Percentiles rank a stretch among this genome's conserved stretches.
Conservation (phyloP, 1,284 basidiomycete genomes). For the Austroboletus olivaceoglutinosus region DNA sequence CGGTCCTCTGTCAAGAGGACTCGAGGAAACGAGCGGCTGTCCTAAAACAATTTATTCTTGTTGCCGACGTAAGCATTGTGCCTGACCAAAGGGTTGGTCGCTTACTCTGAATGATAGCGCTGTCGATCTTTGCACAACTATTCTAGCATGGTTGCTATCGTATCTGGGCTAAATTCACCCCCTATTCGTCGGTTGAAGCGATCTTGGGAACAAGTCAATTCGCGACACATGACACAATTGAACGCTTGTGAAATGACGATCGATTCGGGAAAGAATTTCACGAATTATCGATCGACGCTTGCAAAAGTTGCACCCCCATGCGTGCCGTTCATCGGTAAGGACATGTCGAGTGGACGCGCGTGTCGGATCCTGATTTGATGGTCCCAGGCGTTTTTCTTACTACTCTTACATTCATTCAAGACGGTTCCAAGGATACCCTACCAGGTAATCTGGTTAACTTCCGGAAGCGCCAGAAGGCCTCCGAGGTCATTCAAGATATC, state of each 20-base stretch:
- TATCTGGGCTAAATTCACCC: slow-evolving; percentile 93
- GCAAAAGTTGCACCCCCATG: slow-evolving; percentile 89
- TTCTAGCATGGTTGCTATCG: slow-evolving; percentile 93
- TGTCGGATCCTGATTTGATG: slow-evolving; percentile 2
- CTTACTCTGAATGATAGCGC: slow-evolving; percentile 50
- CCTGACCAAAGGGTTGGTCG: background rate
- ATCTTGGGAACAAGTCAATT: slow-evolving; percentile 91
- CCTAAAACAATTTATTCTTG: slow-evolving; percentile 90
- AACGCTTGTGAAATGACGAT: slow-evolving; percentile 77
- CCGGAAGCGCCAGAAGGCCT: slow-evolving; percentile 89
- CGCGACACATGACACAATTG: slow-evolving; percentile 67
- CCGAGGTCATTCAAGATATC: slow-evolving; percentile 95
- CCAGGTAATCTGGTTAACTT: slow-evolving; percentile 90
- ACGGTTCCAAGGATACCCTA: slow-evolving; percentile 91
- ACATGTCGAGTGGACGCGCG: background rate
- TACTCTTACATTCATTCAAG: slow-evolving; percentile 95
- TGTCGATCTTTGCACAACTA: slow-evolving; percentile 92
- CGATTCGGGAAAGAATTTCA: slow-evolving; percentile 91
- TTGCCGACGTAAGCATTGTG: slow-evolving; percentile 80
- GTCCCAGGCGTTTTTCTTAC: slow-evolving; percentile 88
- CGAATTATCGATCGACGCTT: slow-evolving; percentile 85
- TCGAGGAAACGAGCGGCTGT: slow-evolving; percentile 77
- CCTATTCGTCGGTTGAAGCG: slow-evolving; percentile 91
- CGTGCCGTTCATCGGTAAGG: slow-evolving; percentile 93
- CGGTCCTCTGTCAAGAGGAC: slow-evolving; percentile 83